Conservation (phyloP, 2,329 filamentous ascomycete genomes). For the Cladosporium sp. region DNA sequence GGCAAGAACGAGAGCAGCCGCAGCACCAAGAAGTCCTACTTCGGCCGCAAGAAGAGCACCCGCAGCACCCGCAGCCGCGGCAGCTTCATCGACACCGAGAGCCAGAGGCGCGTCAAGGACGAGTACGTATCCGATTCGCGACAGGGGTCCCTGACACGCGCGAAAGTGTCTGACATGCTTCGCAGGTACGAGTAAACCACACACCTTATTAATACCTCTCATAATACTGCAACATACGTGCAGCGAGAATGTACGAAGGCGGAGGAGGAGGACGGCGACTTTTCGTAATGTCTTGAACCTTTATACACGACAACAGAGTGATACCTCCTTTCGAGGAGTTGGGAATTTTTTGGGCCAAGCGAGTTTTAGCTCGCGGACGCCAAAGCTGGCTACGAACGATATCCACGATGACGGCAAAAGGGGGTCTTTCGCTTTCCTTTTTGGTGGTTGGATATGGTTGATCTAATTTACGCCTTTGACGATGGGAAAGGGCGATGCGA, state of each 20-base stretch:
- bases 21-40: constrained; percentile 34
- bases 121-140: constrained; percentile 45
- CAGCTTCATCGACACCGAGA: constrained; percentile 50
- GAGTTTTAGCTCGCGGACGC: neutral
- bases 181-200: constrained; percentile 8
- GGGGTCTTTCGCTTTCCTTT: too few relatives aligned
- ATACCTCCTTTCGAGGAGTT: neutral
- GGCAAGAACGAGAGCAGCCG: constrained; percentile 37
- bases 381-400: constrained; percentile 3
- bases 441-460: too few relatives aligned
- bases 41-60: constrained; percentile 47
- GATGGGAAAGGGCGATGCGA: too few relatives aligned
- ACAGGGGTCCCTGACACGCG: too few relatives aligned
- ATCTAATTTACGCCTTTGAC: too few relatives aligned
- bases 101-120: constrained; percentile 60
- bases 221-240: too few relatives aligned
- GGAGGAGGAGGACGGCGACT: neutral
- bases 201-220: neutral
- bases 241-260: neutral
- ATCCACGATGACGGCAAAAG: neutral
- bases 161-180: neutral
- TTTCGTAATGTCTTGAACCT: constrained; percentile 7
- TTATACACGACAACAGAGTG: neutral
- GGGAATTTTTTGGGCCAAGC: neutral
- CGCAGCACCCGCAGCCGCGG: constrained; percentile 44